Base-by-base conservation (phyloP, 2,329 filamentous ascomycete genomes). In the Bipolaris oryzae region DNA sequence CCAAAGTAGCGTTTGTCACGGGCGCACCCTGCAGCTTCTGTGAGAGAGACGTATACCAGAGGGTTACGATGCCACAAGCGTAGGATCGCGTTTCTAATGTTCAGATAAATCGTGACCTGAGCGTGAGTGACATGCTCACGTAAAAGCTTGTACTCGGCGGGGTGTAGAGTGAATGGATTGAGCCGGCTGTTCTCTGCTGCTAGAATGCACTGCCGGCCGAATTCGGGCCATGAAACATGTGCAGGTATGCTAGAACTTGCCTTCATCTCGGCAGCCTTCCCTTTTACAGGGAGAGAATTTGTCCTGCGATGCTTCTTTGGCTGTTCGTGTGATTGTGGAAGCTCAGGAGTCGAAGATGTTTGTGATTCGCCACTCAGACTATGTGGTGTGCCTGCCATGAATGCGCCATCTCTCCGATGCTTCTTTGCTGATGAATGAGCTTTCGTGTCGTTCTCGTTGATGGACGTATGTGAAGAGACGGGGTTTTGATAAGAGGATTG, bases 101-200 rank as follows among this genome's bases (percentile, higher is more conserved):
- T 98, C 51, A 99, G 81, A 77, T 99, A 99, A 11, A 92, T 91
- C 2, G 94, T 97, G 64, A 97, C 92, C 76, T 99, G 95, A 31
- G 89, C 84, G 68, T 91, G 88, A 71, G 89, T 96, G 66, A 99
- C 87, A 68, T 96, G 88, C 60, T 90, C 84, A 60, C 91, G 86
- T 38, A 99, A 79, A 57, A 96, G 82, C 57, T 84, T 80, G 72
- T 97, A 93, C 76, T 99, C 95, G 60, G 91, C 88, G 23, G 85
- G 84, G 75, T 98, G 92, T 37, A 99, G 79, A 10, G 90, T 88
- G 76, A 95, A 98, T 0, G 95, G 94, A 63, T 94, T 94, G 1
- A 99, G 82, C 55, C 95, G 85, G 38, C 92, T 97, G 7, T 91
- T 89, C 75, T 96, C 91, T 51, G 94, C 95, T 11, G 94, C 94